These are phyloP conservation scores for Penstemon davidsonii DNA, from an alignment of 257 asterid genomes.

Conservation along the genomic window DNA sequence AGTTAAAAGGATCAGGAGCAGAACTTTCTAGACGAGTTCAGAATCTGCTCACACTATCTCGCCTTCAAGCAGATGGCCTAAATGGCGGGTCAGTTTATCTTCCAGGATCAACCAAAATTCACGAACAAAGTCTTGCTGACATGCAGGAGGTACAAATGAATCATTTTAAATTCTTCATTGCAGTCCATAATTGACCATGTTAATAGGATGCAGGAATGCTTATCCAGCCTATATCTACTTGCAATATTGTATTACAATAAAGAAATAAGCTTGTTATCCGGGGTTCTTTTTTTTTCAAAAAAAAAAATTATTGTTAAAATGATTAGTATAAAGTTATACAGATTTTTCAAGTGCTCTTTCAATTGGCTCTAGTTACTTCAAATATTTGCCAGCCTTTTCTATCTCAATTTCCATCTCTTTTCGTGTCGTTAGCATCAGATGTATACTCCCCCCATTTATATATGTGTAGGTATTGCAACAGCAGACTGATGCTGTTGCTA, in stretches of 20 bases:
- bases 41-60: slow-evolving; percentile 70
- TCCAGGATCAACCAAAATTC: slow-evolving; percentile 89
- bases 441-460: not conserved
- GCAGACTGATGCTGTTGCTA: slow-evolving; percentile 86
- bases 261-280: not conserved
- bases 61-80: slow-evolving; percentile 73
- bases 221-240: not conserved
- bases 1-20: slow-evolving; percentile 95
- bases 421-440: not conserved
- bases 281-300: too few species aligned
- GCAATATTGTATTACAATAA: not conserved
- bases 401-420: not conserved
- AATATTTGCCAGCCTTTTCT: not conserved
- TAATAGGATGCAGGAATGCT: not conserved
- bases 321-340: too few species aligned
- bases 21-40: slow-evolving; percentile 93
- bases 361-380: slow-evolving; percentile 1
- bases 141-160: slow-evolving; percentile 82
- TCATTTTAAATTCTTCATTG: slow-evolving; percentile 8
- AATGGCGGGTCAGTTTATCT: slow-evolving; percentile 66
- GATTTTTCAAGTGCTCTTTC: not conserved
- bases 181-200: slow-evolving; percentile 11
- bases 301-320: too few species aligned
- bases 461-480: slow-evolving; percentile 76
- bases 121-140: slow-evolving; percentile 78